Conservation (phyloP, 1,284 basidiomycete species). For the Cutaneotrichosporon sp. region DNA sequence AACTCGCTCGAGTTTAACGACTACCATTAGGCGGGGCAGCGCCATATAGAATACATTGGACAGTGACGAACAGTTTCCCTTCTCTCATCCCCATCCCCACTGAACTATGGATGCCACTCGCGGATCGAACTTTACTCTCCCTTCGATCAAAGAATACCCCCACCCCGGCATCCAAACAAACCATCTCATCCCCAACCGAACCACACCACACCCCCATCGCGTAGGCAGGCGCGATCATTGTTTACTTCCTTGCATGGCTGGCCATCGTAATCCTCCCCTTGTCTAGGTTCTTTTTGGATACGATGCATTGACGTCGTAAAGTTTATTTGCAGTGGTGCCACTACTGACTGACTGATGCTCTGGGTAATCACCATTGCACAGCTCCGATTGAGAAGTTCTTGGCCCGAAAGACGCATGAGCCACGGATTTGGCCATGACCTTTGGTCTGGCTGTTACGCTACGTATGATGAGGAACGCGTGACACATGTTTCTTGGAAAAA, state of each 20-base stretch:
- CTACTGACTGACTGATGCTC: too few species aligned
- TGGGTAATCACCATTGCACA: too few species aligned
- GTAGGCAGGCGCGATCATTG: constrained; percentile 18
- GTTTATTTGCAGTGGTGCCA: too few species aligned
- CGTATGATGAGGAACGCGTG: too few species aligned
- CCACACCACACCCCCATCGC: constrained; percentile 5
- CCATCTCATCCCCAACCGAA: not conserved
- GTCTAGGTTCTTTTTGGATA: constrained; percentile 12
- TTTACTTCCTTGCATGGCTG: constrained; percentile 19
- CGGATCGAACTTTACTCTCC: not conserved
- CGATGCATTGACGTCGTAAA: constrained; percentile 15
- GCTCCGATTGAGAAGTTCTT: too few species aligned
- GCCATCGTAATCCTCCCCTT: constrained; percentile 16
- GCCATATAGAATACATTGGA: not conserved
- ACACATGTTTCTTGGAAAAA: too few species aligned
- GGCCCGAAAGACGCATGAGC: too few species aligned
- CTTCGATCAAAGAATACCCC: not conserved
- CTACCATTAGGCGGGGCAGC: constrained; percentile 18
- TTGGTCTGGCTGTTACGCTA: too few species aligned
- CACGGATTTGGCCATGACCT: too few species aligned
- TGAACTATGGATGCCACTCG: not conserved
- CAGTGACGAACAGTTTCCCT: not conserved
- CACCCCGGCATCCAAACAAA: not conserved
- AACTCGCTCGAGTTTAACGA: constrained; percentile 48
- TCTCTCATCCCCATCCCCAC: not conserved